Evolutionary conservation across 768 basidiomycete genomes (phyloP), one percentile per base, ranked within the genome.

Genomic region (Suillus spraguei): DNA sequence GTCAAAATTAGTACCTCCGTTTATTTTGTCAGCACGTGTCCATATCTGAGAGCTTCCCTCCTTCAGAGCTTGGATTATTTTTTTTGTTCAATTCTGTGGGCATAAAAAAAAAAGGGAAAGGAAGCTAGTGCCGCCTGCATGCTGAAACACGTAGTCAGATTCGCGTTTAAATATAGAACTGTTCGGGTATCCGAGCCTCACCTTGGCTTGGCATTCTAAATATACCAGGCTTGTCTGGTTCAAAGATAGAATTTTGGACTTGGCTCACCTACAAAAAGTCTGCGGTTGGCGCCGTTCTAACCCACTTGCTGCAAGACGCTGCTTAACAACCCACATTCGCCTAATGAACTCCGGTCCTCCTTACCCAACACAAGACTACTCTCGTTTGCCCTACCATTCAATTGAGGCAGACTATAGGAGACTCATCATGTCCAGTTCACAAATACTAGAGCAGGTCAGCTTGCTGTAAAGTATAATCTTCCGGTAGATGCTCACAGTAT

Each of bases 201-300:
- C 72, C 62, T 77, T 74, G 72, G 77, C 79, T 80, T 80, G 79
- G 79, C 79, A 69, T 76, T 75, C 79, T 80, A 80, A 77, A 72
- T 75, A 72, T 80, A 78, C 73, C 61, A 20, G 38, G 64, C 71
- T 62, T 73, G 64, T 68, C 70, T 70, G 68, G 67, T 76, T 52
- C 78, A 81, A 81, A 81, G 80, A 80, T 81, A 80, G 79, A 77
- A 73, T 67, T 70, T 77, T 77, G 70, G 67, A 76, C 79, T 81
- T 80, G 79, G 79, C 80, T 74, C 71, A 68, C 71, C 75, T 78
- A 79, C 78, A 80, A 79, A 74, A 75, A 74, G 70, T 69, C 63
- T 70, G 65, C 68, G 66, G 64, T 66, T 66, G 69, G 59, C 59
- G 47, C 44, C 55, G 66, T 55, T 62, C 69, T 64, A 66, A 63